phyloP scores from a whole-genome alignment of 192 early-diverging fungal species.

The Coemansia sp. region DNA sequence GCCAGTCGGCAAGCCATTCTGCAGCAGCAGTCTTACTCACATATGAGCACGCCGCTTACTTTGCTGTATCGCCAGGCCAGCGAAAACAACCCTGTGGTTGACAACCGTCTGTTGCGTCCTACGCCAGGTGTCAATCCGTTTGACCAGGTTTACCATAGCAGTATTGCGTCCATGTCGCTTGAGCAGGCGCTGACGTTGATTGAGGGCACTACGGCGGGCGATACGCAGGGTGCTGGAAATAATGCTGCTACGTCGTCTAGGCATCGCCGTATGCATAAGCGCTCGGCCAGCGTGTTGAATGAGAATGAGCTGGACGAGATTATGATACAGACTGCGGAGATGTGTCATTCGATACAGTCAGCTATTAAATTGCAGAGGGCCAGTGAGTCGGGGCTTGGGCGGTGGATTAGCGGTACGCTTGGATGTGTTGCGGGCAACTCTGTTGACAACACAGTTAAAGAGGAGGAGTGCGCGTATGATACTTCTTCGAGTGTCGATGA shows the following conservation, averaged over 20 bases:
- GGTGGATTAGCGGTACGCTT: constrained; percentile 35
- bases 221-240: neutral
- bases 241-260: neutral
- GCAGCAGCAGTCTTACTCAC: constrained; percentile 10
- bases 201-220: constrained; percentile 23
- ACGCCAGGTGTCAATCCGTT: constrained; percentile 27
- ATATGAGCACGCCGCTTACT: constrained; percentile 6
- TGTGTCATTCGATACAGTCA: constrained; percentile 51
- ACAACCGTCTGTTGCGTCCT: constrained; percentile 10
- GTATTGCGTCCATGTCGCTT: constrained; percentile 37
- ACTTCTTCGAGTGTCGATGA: neutral
- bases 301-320: constrained; percentile 50
- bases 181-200: constrained; percentile 46
- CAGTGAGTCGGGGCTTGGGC: constrained; percentile 36
- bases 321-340: constrained; percentile 51
- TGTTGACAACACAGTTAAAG: neutral
- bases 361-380: constrained; percentile 38
- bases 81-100: constrained; percentile 7
- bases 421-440: constrained; percentile 1
- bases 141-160: constrained; percentile 33
- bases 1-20: constrained; percentile 3
- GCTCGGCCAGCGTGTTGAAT: constrained; percentile 39
- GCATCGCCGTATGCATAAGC: constrained; percentile 42
- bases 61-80: constrained; percentile 8
- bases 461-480: neutral